Base-by-base conservation (phyloP, 2,329 filamentous ascomycete species). In the Neonectria faginata region DNA sequence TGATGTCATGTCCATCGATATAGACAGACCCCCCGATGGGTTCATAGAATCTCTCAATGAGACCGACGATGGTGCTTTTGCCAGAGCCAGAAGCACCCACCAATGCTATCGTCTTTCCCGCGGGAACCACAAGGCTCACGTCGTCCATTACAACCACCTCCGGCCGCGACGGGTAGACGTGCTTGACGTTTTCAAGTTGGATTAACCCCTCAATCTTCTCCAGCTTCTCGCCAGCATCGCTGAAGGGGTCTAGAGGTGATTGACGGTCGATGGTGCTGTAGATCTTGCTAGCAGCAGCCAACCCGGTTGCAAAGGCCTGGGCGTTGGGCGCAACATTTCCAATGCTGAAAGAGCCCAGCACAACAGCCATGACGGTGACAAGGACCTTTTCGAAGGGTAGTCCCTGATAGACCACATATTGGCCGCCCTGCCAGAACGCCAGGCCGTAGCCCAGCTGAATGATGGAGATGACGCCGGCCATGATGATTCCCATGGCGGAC, bases 261-360 rank as follows among this genome's bases (percentile, higher is more conserved):
- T 1, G 92, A 90, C 0, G 93, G 76, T 97, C 92, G 68, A 97
- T 97, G 1, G 92, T 96, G 73, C 86, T 89, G 80, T 89, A 97
- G 58, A 97, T 95, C 80, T 97, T 96, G 44, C 86, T 84, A 2
- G 91, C 92, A 3, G 93, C 93, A 11, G 92, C 91, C 2, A 93
- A 82, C n/a, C 87, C 90, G 9, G 88, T 91, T 0, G 89, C 91
- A 72, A 97, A 94, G 36, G 93, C 91, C 75, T 94, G 91, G 2
- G 88, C 79, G 71, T 95, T 92, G 0, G 93, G 92, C 3, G 88
- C 89, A 36, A 94, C 87, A 67, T 93, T 93, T 45, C 92, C 92
- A 41, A 97, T 81, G 53, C 90, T 90, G 78, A 97, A 94, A 3
- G 93, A 91, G 52, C 92, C 93, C 58, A 94, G 92, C 82, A 97